Conservation (phyloP, 225 moss, liverwort and hornwort species). For the Rhytidiadelphus loreus region DNA sequence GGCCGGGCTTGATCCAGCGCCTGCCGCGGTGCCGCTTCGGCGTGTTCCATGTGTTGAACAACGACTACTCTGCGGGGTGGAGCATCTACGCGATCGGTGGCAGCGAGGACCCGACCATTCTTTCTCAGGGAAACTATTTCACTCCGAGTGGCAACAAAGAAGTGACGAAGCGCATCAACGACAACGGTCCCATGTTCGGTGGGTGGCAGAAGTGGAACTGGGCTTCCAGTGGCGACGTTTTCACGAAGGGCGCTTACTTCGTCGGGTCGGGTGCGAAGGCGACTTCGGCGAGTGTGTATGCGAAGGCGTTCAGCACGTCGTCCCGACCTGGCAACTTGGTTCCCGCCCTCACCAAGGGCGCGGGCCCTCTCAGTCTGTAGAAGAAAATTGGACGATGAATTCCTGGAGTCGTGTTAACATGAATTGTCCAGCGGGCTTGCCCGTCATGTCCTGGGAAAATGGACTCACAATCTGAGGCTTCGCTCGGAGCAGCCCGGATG, state of each 20-base stretch:
- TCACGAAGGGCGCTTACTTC: slow-evolving; percentile 5
- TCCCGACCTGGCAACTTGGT: slow-evolving; percentile 4
- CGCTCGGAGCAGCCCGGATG: background rate
- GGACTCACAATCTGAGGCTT: background rate
- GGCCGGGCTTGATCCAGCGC: slow-evolving; percentile 13
- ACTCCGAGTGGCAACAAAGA: background rate
- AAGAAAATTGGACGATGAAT: background rate
- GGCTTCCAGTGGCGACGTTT: slow-evolving; percentile 21
- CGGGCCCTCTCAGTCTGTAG: background rate
- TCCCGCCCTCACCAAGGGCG: slow-evolving; percentile 9
- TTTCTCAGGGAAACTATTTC: slow-evolving; percentile 37
- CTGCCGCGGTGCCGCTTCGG: slow-evolving; percentile 38
- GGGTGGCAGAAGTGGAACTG: slow-evolving; percentile 42
- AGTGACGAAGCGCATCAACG: slow-evolving; percentile 31
- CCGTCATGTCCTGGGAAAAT: background rate
- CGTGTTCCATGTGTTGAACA: slow-evolving; percentile 34
- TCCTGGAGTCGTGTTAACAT: background rate
- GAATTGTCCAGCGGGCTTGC: background rate
- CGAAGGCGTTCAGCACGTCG: slow-evolving; percentile 13
- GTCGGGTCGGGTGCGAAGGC: background rate
- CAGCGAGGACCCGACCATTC: slow-evolving; percentile 31
- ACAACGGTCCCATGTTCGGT: slow-evolving; percentile 2
- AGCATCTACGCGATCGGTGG: slow-evolving; percentile 31
- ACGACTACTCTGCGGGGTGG: slow-evolving; percentile 38
- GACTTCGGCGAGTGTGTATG: slow-evolving; percentile 1